These are phyloP conservation scores for Sarocladium strictum DNA, from an alignment of 2,329 filamentous ascomycete species.

Conservation along the genomic window DNA sequence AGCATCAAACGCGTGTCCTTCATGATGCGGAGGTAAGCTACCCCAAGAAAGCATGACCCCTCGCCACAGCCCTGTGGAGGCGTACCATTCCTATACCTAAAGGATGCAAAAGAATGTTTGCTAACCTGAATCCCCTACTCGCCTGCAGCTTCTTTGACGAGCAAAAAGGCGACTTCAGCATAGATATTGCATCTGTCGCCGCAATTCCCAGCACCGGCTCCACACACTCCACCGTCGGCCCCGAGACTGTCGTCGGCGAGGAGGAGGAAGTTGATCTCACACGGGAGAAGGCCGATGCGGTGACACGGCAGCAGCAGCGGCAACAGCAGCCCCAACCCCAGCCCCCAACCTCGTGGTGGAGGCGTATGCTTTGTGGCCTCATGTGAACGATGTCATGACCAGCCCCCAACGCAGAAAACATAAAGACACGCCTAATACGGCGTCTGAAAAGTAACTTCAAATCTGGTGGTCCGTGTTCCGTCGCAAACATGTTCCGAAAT, in stretches of 20 bases:
- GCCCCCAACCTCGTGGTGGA: no score
- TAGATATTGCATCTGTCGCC: slow-evolving; percentile 24
- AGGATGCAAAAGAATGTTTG: no score
- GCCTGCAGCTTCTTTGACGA: slow-evolving; percentile 62
- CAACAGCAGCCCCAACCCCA: no score
- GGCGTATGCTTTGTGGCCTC: slow-evolving; percentile 11
- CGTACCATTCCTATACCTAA: no score
- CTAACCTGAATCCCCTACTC: not conserved
- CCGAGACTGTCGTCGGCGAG: not conserved
- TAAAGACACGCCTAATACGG: no score
- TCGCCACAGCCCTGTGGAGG: no score
- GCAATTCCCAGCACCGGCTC: slow-evolving; percentile 11
- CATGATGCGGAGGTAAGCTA: slow-evolving; percentile 71
- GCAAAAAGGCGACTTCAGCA: slow-evolving; percentile 61
- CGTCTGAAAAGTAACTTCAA: no score
- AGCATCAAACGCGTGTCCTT: slow-evolving; percentile 63
- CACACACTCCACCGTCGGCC: not conserved
- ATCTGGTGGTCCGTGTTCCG: not conserved
- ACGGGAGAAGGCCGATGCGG: slow-evolving; percentile 1
- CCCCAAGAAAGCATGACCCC: not conserved
- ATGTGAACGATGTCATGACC: not conserved
- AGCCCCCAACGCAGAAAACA: no score
- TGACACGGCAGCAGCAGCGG: slow-evolving; percentile 5
- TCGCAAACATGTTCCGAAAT: not conserved
- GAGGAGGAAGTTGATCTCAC: slow-evolving; percentile 2